Evolutionary conservation across 1,139 yeast genomes (phyloP), one percentile per base, ranked within the genome.

Genomic region (Citeromyces hawaiiensis): DNA sequence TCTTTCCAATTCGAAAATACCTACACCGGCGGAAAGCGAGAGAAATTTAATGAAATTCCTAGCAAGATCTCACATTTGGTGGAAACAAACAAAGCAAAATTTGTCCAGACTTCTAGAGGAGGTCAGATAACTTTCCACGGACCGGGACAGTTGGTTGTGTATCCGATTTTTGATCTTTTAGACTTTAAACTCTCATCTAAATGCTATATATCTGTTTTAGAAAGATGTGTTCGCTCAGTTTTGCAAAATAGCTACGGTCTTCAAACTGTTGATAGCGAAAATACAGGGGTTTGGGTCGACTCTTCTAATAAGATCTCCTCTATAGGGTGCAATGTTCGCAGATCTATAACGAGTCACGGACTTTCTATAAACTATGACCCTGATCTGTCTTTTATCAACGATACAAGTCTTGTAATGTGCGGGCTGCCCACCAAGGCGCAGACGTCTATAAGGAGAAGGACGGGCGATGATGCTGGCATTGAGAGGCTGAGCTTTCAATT

Each of bases 111-210:
- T 0, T 78, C 76, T 44, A 66, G 99, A 44, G 99, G 99, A n/a
- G 99, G 99, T 0, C 94, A 91, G 55, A 76, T 91, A 1, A 91
- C 98, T 0, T 93, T 86, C 69, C 99, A 93, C 60, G 97, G 97
- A 0, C 80, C 88, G 2, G 98, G 98, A 0, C 99, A 93, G 57
- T 57, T 87, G 36, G 96, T 88, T 3, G 77, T 86, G 2, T 93
- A 88, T 53, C 78, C 93, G 14, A 69, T 93, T 2, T 45, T 93
- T 36, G 96, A 91, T 55, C 63, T 91, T 41, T 68, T 70, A 45
- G 67, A 72, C 36, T 82, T 83, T 50, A 60, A 70, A 38, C 62
- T 87, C 36, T 69, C 83, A 0, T 80, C 87, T 0, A 71, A 77
- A 48, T 85, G 94, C 56, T 83, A 76, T 53, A 91, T 93, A 1